Evolutionary conservation across 352 stramenopile genomes (phyloP).

Genomic region (Phytophthora ramorum): DNA sequence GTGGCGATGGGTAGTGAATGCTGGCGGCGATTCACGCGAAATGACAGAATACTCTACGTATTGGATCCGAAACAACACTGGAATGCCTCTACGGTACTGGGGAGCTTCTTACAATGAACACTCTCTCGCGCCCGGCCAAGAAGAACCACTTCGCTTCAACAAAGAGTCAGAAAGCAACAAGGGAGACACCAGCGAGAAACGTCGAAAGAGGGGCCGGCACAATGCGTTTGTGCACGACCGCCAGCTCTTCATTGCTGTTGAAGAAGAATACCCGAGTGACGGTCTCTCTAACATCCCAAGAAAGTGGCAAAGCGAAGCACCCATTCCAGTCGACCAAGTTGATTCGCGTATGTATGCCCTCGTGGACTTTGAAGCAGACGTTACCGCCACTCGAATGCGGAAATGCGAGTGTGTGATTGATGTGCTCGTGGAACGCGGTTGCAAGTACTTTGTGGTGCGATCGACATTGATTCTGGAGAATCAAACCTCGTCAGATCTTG

Average conservation of each 20-base stretch:
- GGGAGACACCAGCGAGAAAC: constrained; percentile 11
- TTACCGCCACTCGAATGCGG: constrained; percentile 48
- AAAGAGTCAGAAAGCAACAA: constrained; percentile 11
- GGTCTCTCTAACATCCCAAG: constrained; percentile 34
- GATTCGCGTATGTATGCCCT: constrained; percentile 87
- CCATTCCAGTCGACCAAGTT: constrained; percentile 84
- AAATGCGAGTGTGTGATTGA: constrained; percentile 90
- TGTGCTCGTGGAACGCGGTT: constrained; percentile 84
- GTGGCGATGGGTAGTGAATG: constrained; percentile 82
- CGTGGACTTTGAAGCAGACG: constrained; percentile 66
- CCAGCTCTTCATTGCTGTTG: constrained; percentile 77
- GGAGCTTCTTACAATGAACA: constrained; percentile 61
- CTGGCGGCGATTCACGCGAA: constrained; percentile 69
- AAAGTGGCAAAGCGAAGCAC: constrained; percentile 78
- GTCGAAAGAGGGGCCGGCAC: constrained; percentile 19
- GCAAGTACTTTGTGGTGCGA: constrained; percentile 88
- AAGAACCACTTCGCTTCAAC: constrained; percentile 74
- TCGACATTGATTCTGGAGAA: constrained; percentile 86
- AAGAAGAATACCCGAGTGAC: constrained; percentile 52
- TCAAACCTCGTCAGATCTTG: constrained; percentile 83
- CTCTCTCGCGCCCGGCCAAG: constrained; percentile 53
- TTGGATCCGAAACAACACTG: constrained; percentile 89
- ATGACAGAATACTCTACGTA: constrained; percentile 88
- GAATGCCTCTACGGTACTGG: constrained; percentile 82
- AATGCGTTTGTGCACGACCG: constrained; percentile 38